These are phyloP conservation scores for Aegilops tauschii DNA, from an alignment of 176 grass and related monocot species.

Conservation along the genomic window DNA sequence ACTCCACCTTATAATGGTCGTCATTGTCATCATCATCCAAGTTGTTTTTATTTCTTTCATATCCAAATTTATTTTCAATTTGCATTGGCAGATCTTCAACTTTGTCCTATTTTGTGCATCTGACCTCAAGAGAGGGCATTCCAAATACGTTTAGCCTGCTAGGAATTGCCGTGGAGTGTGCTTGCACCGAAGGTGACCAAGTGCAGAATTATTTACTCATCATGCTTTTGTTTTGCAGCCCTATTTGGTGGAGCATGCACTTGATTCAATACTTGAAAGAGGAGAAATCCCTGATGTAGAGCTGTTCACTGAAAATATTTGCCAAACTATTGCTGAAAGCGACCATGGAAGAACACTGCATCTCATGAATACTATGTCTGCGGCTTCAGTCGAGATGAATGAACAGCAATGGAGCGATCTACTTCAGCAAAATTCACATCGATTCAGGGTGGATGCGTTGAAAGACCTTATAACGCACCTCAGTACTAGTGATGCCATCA, in stretches of 20 bases:
- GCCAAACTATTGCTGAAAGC: slow-evolving; percentile 28
- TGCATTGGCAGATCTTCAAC: background rate
- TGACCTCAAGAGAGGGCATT: background rate
- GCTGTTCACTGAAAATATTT: slow-evolving; percentile 46
- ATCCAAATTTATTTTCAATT: background rate
- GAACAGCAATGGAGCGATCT: slow-evolving; percentile 40
- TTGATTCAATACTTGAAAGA: slow-evolving; percentile 42
- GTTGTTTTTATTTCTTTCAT: background rate
- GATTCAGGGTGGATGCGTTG: slow-evolving; percentile 23
- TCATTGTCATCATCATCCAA: background rate
- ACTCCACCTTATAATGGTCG: background rate
- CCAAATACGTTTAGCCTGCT: background rate
- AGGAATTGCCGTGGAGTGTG: background rate
- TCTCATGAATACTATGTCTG: slow-evolving; percentile 36
- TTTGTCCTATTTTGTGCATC: slow-evolving; percentile 2
- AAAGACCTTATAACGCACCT: slow-evolving; percentile 22
- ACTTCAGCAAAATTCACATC: slow-evolving; percentile 41
- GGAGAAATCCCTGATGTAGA: slow-evolving; percentile 38
- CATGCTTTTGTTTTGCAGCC: slow-evolving; percentile 31
- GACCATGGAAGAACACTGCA: slow-evolving; percentile 33
- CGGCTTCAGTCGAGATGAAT: slow-evolving; percentile 23
- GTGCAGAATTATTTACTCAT: slow-evolving; percentile 3
- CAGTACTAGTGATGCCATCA: background rate
- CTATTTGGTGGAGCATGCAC: slow-evolving; percentile 47
- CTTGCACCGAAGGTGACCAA: background rate